These are phyloP conservation scores for Ceratobasidium sp. DNA, from an alignment of 1,284 basidiomycete species.

Conservation along the genomic window DNA sequence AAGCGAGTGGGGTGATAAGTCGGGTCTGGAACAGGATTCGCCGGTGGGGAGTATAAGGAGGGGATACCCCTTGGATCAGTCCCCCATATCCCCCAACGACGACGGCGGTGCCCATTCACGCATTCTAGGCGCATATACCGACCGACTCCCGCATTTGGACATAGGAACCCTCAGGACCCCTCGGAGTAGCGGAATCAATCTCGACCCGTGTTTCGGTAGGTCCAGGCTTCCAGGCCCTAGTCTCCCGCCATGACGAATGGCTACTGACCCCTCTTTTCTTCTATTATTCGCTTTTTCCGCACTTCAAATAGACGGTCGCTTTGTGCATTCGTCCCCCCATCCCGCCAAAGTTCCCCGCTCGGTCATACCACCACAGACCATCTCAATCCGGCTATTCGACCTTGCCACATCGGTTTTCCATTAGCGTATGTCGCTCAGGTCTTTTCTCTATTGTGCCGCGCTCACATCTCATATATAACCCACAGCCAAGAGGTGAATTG, in stretches of 20 bases:
- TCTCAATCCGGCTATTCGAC: no score
- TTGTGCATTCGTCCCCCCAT: constrained; percentile 1
- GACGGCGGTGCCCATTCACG: not conserved
- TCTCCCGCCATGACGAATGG: constrained; percentile 3
- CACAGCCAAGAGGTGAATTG: not conserved
- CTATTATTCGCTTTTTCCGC: constrained; percentile 13
- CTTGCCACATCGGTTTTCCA: not conserved
- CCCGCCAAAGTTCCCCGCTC: not conserved
- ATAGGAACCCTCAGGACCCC: not conserved
- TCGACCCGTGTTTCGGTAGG: constrained; percentile 21
- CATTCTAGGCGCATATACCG: not conserved
- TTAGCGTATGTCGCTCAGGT: constrained; percentile 21
- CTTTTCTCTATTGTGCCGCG: constrained; percentile 5
- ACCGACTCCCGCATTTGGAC: constrained; percentile 13
- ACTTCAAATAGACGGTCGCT: not conserved
- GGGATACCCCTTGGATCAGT: not conserved
- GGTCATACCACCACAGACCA: no score
- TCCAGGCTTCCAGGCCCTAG: constrained; percentile 2
- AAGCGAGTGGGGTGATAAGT: no score
- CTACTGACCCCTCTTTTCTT: constrained; percentile 27
- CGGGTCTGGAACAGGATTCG: not conserved
- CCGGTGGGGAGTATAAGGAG: constrained; percentile 5
- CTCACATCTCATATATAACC: constrained; percentile 16
- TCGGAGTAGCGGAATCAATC: constrained; percentile 11
- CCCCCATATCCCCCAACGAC: constrained; percentile 17